Percentiles rank a stretch among this genome's conserved stretches.
Evolutionary conservation across 2,329 filamentous ascomycete genomes (phyloP).

Genomic region (Aspergillus niger): DNA sequence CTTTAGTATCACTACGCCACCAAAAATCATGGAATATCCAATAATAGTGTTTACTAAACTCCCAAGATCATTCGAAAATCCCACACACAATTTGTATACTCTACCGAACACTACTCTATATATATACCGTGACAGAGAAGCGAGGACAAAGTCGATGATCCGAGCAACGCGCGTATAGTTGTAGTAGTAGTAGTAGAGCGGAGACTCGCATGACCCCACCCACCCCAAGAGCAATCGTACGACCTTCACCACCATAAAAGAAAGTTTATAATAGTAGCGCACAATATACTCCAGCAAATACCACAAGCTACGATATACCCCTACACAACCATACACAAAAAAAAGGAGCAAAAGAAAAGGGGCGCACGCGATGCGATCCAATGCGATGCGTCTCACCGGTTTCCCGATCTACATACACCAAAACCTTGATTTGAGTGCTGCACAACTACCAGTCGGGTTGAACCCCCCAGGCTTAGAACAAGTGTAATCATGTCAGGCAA

Average conservation of each 20-base stretch:
- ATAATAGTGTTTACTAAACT: too few relatives aligned
- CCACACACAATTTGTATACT: too few relatives aligned
- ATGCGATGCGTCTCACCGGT: background rate
- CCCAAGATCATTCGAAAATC: too few relatives aligned
- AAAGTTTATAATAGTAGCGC: background rate
- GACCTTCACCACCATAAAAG: background rate
- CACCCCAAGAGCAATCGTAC: background rate
- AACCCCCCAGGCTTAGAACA: background rate
- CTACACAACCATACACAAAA: background rate
- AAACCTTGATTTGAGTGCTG: background rate
- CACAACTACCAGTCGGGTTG: background rate
- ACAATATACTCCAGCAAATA: too few relatives aligned
- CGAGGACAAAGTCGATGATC: background rate
- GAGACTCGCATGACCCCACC: conserved; percentile 4
- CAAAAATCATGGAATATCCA: too few relatives aligned
- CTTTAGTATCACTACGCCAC: too few relatives aligned
- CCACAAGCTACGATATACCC: background rate
- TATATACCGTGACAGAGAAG: too few relatives aligned
- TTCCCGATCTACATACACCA: background rate
- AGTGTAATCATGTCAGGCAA: background rate
- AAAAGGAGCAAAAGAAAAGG: background rate
- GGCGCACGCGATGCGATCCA: background rate
- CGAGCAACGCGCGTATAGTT: background rate
- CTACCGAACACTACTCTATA: too few relatives aligned
- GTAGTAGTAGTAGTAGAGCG: background rate